Conservation (phyloP, 1,284 basidiomycete genomes). For the Irpex rosettiformis region DNA sequence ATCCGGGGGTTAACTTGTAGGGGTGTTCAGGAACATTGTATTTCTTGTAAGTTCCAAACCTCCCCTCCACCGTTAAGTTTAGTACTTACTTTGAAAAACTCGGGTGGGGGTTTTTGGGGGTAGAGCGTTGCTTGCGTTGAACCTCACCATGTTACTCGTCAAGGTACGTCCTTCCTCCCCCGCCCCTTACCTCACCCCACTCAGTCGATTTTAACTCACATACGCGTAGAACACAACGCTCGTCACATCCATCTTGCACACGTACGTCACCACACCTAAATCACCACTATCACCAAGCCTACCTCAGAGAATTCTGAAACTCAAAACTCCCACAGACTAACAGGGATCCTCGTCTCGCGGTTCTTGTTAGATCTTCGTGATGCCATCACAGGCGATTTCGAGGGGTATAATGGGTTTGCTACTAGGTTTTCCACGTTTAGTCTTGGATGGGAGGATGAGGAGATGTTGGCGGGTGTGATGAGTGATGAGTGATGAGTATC, state of each 20-base stretch:
- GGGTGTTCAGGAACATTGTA: neutral
- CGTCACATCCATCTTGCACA: neutral
- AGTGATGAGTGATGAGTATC: too few species aligned
- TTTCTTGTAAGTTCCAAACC: neutral
- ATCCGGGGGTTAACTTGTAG: neutral
- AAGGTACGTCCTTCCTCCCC: neutral
- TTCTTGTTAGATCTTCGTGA: neutral
- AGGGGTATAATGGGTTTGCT: neutral
- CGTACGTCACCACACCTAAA: too few species aligned
- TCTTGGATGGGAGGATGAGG: neutral
- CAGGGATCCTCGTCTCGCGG: neutral
- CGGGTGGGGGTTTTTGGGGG: neutral
- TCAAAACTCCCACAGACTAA: neutral
- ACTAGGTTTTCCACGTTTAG: neutral
- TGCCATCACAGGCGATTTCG: neutral
- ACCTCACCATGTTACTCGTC: neutral
- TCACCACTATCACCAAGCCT: too few species aligned
- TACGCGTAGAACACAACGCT: neutral
- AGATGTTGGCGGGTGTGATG: too few species aligned
- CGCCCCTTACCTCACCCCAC: neutral
- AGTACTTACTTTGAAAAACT: too few species aligned
- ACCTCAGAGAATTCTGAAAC: too few species aligned
- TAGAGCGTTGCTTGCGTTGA: neutral
- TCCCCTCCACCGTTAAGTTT: too few species aligned
- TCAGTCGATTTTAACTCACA: neutral